Conservation (phyloP, 148 eudicot genomes). For the Rhododendron kiyosumense region DNA sequence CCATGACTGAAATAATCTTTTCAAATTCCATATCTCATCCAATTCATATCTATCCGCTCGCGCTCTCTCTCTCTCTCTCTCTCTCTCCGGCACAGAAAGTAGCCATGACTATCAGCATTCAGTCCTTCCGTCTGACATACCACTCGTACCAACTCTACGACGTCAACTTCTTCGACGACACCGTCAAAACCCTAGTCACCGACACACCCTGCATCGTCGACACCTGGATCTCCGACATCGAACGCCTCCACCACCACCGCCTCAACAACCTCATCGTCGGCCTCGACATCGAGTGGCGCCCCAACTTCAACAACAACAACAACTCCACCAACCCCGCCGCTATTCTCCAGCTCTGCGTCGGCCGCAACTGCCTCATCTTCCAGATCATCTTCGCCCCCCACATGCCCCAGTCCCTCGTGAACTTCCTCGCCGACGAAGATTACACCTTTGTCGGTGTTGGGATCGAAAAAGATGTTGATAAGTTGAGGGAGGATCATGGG, state of each 20-base stretch:
- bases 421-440: background rate
- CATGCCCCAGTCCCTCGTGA: conserved; percentile 2
- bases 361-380: conserved; percentile 14
- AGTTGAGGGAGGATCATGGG: background rate
- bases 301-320: background rate
- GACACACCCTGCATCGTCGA: conserved; percentile 14
- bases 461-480: background rate
- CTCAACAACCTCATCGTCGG: conserved; percentile 11
- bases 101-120: conserved; percentile 2
- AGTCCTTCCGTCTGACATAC: background rate
- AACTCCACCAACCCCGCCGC: conserved; percentile 1
- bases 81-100: background rate
- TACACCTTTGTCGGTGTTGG: background rate
- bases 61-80: conserved; percentile 5
- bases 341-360: conserved; percentile 17
- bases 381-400: conserved; percentile 2
- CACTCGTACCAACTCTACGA: conserved; percentile 8
- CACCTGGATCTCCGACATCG: conserved; percentile 15
- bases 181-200: conserved; percentile 16
- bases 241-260: background rate
- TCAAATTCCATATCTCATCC: background rate
- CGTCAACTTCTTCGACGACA: background rate
- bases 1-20: too few relatives aligned
- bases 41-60: background rate
- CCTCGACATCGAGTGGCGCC: conserved; percentile 20